Base-by-base conservation (phyloP, 2,329 filamentous ascomycete species). In the Botrytis fabae region DNA sequence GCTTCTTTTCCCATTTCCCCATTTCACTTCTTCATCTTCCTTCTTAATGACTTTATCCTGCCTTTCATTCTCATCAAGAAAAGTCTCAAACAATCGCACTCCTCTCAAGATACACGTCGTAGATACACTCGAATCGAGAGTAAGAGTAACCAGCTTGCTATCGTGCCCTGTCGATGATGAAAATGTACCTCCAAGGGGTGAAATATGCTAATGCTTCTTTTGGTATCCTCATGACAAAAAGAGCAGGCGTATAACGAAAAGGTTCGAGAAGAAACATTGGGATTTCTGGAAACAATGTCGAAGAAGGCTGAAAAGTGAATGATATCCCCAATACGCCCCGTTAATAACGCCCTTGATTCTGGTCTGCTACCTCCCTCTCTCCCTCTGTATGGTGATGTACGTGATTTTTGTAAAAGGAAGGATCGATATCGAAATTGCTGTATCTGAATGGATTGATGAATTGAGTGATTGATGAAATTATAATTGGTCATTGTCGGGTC, bases 1-100 rank as follows among this genome's bases (percentile, higher is more conserved):
- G 75, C 75, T 75, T 69, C 71, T 74, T 70, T 68, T 68, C 64
- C 64, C 61, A 70, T 69, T 22, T 64, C 60, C 46, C 69, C 66
- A 57, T 57, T 60, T 71, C 57, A 61, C 73, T 57, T 72, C 71
- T 61, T 46, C 48, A 70, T 73, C 73, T 70, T 72, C 68, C 62
- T 22, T 68, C 51, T 12, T 28, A 18, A 57, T 54, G 64, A 68
- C 63, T 66, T 57, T 72, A 68, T 72, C 70, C 61, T 72, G 46
- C 62, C 51, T 60, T 60, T 72, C 70, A 40, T 68, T 68, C 61
- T 72, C 62, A 68, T 72, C 70, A 72, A 68, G 64, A 54, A 57
- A 48, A 68, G 48, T 54, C 32, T 70, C 57, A 42, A 70, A 40
- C 42, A 57, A 54, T 71, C 35, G 25, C 64, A 68, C 64, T 35